Percentiles rank a stretch among this genome's conserved stretches.
Evolutionary conservation across 2,329 filamentous ascomycete genomes (phyloP).

Genomic region (Calonectria pseudoturangicola): DNA sequence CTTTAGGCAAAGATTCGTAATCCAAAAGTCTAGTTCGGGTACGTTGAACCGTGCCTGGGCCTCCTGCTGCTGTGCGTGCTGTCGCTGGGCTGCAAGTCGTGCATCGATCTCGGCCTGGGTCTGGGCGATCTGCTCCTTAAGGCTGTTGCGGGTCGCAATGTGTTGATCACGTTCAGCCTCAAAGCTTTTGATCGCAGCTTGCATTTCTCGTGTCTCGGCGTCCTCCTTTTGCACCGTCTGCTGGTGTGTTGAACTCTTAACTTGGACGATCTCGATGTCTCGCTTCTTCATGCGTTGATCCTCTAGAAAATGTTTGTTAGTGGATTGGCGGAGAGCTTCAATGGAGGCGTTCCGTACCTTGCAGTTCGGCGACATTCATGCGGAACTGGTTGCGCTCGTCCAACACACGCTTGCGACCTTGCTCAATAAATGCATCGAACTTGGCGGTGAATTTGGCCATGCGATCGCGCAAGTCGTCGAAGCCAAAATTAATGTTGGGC

Average conservation of each 20-base stretch:
- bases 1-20: conserved; percentile 88
- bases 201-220: conserved; percentile 85
- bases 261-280: conserved; percentile 87
- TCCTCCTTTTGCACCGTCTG: conserved; percentile 86
- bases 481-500: conserved; percentile 94
- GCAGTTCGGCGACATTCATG: conserved; percentile 90
- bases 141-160: conserved; percentile 72
- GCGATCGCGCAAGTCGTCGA: conserved; percentile 94
- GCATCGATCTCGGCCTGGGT: conserved; percentile 82
- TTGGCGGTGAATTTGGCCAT: conserved; percentile 94
- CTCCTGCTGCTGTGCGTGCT: conserved; percentile 84
- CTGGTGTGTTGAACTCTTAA: conserved; percentile 82
- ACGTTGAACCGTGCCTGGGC: conserved; percentile 91
- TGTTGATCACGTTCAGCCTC: conserved; percentile 77
- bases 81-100: conserved; percentile 81
- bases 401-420: conserved; percentile 89
- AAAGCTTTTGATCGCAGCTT: conserved; percentile 75
- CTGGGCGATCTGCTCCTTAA: conserved; percentile 78
- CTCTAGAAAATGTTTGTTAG: conserved; percentile 73
- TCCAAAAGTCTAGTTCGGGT: conserved; percentile 97
- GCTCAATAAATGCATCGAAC: conserved; percentile 96
- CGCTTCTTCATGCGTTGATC: conserved; percentile 92
- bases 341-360: conserved; percentile 77
- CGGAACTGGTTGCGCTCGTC: conserved; percentile 97
- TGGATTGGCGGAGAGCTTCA: conserved; percentile 11